Base-by-base conservation (phyloP, 495 filamentous ascomycete species). In the Penicillium crystallinum region DNA sequence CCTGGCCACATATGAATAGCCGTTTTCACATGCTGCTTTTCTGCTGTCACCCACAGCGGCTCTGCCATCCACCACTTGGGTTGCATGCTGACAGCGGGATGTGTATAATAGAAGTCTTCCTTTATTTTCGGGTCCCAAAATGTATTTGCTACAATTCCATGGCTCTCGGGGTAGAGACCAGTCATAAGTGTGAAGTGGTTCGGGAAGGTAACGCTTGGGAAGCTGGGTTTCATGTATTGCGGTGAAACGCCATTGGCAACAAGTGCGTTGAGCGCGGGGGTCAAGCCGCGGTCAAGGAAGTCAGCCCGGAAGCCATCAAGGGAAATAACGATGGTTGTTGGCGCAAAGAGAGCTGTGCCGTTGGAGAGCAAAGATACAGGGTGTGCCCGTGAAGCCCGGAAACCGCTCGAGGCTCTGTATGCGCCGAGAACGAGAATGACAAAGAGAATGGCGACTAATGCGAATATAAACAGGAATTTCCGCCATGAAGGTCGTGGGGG, bases 1-100 rank as follows among this genome's bases (percentile, higher is more conserved):
- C 95, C 93, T 0, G 95, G 93, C 93, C 93, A 99, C 93, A 99
- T 99, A 64, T 97, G 95, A 23, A 97, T 84, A 14, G 89, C 95
- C 25, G 81, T 82, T 47, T 76, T 80, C 42, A 96, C 72, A 6
- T 84, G 84, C 46, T 84, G 80, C 30, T 83, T 82, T 62, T 97
- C 91, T 6, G 93, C 91, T 0, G 93, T 92, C 30, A 85, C 83
- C 93, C 93, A 99, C 36, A 99, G 70, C 0, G 93, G 93, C 60
- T 97, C 91, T 0, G 90, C 91, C 46, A 75, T 75, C 93, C 95
- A 99, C 95, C 95, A 98, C 58, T 91, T 86, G 0, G 85, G 72
- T 47, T 89, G 81, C 71, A 95, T 79, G 56, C 86, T 90, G 43
- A 80, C 72, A 2, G 68, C 56, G 0, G 87, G 81, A 55, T 92